Evolutionary conservation across 192 early-diverging fungal genomes (phyloP).

Genomic region (Entomortierella chlamydospora): DNA sequence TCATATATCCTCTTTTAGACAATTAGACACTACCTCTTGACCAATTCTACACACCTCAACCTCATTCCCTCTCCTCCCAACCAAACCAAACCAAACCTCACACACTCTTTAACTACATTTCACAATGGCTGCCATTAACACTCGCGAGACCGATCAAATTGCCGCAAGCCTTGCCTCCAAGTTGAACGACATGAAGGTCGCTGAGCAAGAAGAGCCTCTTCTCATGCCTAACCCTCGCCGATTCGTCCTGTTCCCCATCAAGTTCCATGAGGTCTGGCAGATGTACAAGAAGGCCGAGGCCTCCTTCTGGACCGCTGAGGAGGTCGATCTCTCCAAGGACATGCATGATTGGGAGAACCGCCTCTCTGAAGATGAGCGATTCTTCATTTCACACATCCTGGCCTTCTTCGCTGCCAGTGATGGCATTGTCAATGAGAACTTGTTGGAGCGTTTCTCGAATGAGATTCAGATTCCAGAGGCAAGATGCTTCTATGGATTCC

Average conservation of each 20-base stretch:
- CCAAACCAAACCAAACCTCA: no score
- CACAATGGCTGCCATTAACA: constrained; percentile 15
- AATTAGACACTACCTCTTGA: not conserved
- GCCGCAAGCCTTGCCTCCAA: constrained; percentile 30
- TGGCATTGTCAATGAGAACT: constrained; percentile 97
- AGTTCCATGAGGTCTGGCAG: constrained; percentile 95
- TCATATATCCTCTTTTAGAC: constrained; percentile 30
- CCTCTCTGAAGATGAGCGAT: constrained; percentile 86
- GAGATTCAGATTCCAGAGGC: constrained; percentile 97
- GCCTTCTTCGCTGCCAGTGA: constrained; percentile 97
- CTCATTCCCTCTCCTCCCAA: not conserved
- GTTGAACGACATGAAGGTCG: constrained; percentile 43
- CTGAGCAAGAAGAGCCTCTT: constrained; percentile 58
- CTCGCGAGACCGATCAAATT: constrained; percentile 45
- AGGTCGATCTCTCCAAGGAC: constrained; percentile 95
- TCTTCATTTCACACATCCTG: constrained; percentile 91
- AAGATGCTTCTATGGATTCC: constrained; percentile 95
- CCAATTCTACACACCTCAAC: not conserved
- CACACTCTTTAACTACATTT: not conserved
- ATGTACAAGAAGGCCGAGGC: constrained; percentile 99
- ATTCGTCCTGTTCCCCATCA: constrained; percentile 94
- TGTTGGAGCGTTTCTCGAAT: constrained; percentile 88
- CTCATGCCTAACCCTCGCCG: constrained; percentile 77
- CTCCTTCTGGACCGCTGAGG: constrained; percentile 97
- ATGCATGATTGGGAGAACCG: constrained; percentile 89